Evolutionary conservation across 805 yeast species (phyloP), one percentile per base, ranked within the genome.

Genomic region (Spathaspora girioi): DNA sequence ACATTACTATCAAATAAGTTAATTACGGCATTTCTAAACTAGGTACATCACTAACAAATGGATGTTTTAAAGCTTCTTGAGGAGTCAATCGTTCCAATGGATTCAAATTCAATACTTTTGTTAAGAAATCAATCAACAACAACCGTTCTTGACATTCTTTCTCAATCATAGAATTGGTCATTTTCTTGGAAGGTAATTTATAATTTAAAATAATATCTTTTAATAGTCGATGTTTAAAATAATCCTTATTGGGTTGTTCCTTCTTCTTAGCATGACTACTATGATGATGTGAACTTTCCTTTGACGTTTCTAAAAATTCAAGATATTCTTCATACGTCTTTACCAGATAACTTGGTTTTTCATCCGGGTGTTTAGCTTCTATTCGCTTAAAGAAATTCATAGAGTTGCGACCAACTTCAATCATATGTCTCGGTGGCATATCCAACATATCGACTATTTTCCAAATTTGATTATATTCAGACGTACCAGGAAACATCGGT

Each of bases 51-150:
- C 55, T 87, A 17, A 94, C 82, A 66, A 94, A 94, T 0, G 98
- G 97, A 70, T 94, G 99, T 66, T 81, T 74, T 14, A 85, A 74
- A 0, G 98, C 99, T 66, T 94, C 97, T 58, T 90, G 97, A 11
- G 99, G 99, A 0, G 97, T 89, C 87, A 97, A 87, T 59, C 99
- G 81, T 66, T 91, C 97, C 59, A 94, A 77, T 0, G 99, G 99
- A 66, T 93, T 92, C 60, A 90, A 68, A 57, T 86, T 89, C 54
- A 94, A 73, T 9, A 89, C 78, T 23, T 96, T 96, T 43, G 75
- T 68, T 46, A 94, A 74, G 59, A 94, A 89, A 66, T 93, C 96
- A 23, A 85, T 74, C 51, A 93, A 76, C 41, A 87, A 77, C 46
- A 76, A 77, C 46, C 98, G 75, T 56, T 89, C 89, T 48, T 76